A percentile compares a stretch with the other conserved stretches of the same genome.
Evolutionary conservation across 2,329 filamentous ascomycete genomes (phyloP).

Genomic region (Apiospora aurea): DNA sequence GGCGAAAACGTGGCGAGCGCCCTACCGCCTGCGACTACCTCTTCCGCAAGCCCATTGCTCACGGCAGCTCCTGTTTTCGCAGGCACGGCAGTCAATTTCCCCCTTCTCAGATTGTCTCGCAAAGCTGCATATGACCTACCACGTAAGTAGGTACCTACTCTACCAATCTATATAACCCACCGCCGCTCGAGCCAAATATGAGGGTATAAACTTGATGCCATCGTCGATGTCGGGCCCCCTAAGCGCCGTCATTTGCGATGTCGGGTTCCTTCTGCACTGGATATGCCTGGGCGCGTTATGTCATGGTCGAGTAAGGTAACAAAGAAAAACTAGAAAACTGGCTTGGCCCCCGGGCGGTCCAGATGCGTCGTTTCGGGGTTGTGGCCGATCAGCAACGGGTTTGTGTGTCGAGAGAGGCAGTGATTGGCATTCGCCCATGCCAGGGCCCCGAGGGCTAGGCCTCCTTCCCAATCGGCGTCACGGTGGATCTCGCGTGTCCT

Average conservation of each 20-base stretch:
- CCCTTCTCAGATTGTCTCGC: conserved; percentile 15
- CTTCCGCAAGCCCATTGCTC: background rate
- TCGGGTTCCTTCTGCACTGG: conserved; percentile 9
- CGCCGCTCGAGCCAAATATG: conserved; percentile 1
- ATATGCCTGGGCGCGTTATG: background rate
- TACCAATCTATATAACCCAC: background rate
- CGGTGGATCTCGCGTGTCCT: conserved; percentile 14
- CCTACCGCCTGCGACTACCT: background rate
- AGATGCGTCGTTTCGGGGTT: conserved; percentile 9
- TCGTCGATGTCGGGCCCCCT: background rate
- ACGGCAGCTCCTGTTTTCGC: conserved; percentile 20
- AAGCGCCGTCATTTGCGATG: background rate
- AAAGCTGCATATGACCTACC: conserved; percentile 5
- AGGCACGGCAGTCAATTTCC: conserved; percentile 22
- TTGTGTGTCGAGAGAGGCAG: conserved; percentile 19
- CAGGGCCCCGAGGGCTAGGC: conserved; percentile 11
- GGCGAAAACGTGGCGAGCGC: conserved; percentile 23
- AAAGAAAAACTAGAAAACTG: background rate
- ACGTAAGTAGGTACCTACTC: background rate
- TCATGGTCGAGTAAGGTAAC: background rate
- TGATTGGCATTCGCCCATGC: conserved; percentile 11
- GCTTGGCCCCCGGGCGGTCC: background rate
- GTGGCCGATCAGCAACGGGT: conserved; percentile 7
- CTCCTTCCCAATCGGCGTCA: conserved; percentile 12
- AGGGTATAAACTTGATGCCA: background rate